Percentiles rank a stretch among this genome's conserved stretches.
These are phyloP conservation scores for Nakazawaea populi DNA, from an alignment of 805 yeast genomes.

Conservation along the genomic window DNA sequence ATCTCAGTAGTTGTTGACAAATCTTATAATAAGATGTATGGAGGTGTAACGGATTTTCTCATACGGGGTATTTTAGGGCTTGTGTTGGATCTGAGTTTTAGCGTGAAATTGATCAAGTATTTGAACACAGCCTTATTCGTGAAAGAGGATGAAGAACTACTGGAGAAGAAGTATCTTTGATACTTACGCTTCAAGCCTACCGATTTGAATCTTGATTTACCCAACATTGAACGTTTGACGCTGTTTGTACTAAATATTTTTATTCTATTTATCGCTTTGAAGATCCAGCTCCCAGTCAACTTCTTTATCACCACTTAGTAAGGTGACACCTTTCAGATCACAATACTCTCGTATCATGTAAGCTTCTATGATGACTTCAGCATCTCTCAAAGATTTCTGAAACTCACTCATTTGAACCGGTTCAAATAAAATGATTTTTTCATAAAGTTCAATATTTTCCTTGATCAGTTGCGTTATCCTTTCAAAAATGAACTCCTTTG, in stretches of 20 bases:
- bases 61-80: constrained; percentile 9
- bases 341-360: constrained; percentile 17
- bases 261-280: background rate
- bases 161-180: constrained; percentile 21
- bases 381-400: constrained; percentile 11
- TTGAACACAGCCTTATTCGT: constrained; percentile 18
- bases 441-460: constrained; percentile 13
- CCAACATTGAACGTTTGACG: too few relatives aligned
- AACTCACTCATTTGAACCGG: constrained; percentile 20
- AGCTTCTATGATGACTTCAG: constrained; percentile 15
- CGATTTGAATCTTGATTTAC: too few relatives aligned
- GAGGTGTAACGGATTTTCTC: constrained; percentile 4
- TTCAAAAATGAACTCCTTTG: constrained; percentile 12
- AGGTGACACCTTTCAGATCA: constrained; percentile 25
- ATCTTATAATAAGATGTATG: constrained; percentile 10
- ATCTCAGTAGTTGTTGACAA: constrained; percentile 4
- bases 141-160: constrained; percentile 18
- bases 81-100: constrained; percentile 13
- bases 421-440: constrained; percentile 16
- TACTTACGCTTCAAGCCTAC: too few relatives aligned
- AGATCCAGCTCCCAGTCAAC: background rate
- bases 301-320: constrained; percentile 3
- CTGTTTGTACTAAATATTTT: too few relatives aligned
- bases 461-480: constrained; percentile 15
- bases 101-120: constrained; percentile 14